These are phyloP conservation scores for Brassica cretica DNA, from an alignment of 345 rosid species.

Conservation along the genomic window DNA sequence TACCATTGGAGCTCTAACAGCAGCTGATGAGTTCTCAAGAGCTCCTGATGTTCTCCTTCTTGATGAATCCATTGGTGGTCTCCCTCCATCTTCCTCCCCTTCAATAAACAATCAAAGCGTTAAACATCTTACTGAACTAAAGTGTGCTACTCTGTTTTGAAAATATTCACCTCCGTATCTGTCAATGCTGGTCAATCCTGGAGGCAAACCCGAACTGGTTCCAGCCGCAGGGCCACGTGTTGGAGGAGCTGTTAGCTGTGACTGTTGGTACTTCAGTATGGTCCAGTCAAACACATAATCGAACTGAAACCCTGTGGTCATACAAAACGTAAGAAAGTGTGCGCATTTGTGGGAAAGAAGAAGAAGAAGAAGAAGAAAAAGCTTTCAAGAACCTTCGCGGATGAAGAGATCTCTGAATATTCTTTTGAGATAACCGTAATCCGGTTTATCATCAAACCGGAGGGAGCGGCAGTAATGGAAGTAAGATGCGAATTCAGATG, in stretches of 20 bases:
- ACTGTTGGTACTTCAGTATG: conserved; percentile 92
- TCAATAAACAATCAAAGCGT: conserved; percentile 18
- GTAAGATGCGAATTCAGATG: conserved; percentile 97
- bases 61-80: conserved; percentile 66
- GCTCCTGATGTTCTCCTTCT: conserved; percentile 72
- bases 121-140: neutral
- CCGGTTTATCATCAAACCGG: conserved; percentile 95
- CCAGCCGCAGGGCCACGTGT: conserved; percentile 69
- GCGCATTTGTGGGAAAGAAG: neutral
- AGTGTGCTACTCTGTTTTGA: neutral
- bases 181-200: conserved; percentile 52
- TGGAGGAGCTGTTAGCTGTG: conserved; percentile 83
- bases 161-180: conserved; percentile 62
- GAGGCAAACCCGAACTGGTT: conserved; percentile 73
- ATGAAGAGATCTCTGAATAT: conserved; percentile 93
- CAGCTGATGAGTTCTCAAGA: conserved; percentile 52
- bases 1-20: conserved; percentile 47
- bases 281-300: conserved; percentile 99
- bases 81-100: conserved; percentile 67
- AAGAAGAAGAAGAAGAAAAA: neutral
- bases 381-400: conserved; percentile 63
- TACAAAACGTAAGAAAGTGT: conserved; percentile 5
- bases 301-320: conserved; percentile 78
- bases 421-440: conserved; percentile 89
- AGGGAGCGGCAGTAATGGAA: conserved; percentile 94